Conservation (phyloP, 2,329 filamentous ascomycete genomes). For the Rhynchosporium graminicola region DNA sequence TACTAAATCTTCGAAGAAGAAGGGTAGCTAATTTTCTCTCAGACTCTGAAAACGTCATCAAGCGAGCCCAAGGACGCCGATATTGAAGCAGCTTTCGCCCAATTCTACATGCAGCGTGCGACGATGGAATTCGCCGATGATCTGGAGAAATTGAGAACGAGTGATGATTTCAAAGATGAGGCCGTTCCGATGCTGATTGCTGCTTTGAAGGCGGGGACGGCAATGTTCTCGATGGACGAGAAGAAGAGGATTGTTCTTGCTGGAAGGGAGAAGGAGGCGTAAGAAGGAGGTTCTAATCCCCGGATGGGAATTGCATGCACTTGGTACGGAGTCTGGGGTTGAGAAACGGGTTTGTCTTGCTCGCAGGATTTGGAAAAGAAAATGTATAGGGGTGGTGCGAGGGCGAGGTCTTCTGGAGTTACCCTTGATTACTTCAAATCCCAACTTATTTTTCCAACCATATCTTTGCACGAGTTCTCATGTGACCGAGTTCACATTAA, state of each 20-base stretch:
- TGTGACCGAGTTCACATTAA: too few species aligned
- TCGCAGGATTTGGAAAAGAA: neutral
- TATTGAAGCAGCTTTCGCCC: slow-evolving; percentile 49
- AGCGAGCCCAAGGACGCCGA: slow-evolving; percentile 26
- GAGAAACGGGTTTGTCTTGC: neutral
- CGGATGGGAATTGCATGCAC: neutral
- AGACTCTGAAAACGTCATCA: neutral
- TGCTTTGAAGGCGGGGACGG: slow-evolving; percentile 67
- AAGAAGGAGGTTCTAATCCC: too few species aligned
- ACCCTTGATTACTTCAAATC: too few species aligned
- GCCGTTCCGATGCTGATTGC: slow-evolving; percentile 65
- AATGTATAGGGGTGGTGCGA: too few species aligned
- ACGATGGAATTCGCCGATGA: slow-evolving; percentile 74
- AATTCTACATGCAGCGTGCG: slow-evolving; percentile 68
- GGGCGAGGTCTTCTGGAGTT: too few species aligned
- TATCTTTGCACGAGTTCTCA: too few species aligned
- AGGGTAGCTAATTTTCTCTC: neutral
- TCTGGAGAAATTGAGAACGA: slow-evolving; percentile 66
- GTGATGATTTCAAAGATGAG: slow-evolving; percentile 70
- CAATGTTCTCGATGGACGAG: slow-evolving; percentile 59
- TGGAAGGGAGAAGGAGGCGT: slow-evolving; percentile 5
- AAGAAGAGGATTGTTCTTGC: slow-evolving; percentile 42
- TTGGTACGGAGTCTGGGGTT: slow-evolving; percentile 1
- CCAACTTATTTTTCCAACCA: too few species aligned
- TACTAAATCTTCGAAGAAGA: neutral